Percentiles rank a stretch among this genome's conserved stretches.
Evolutionary conservation across 106 monocot species (phyloP).

Genomic region (Allium sativum): DNA sequence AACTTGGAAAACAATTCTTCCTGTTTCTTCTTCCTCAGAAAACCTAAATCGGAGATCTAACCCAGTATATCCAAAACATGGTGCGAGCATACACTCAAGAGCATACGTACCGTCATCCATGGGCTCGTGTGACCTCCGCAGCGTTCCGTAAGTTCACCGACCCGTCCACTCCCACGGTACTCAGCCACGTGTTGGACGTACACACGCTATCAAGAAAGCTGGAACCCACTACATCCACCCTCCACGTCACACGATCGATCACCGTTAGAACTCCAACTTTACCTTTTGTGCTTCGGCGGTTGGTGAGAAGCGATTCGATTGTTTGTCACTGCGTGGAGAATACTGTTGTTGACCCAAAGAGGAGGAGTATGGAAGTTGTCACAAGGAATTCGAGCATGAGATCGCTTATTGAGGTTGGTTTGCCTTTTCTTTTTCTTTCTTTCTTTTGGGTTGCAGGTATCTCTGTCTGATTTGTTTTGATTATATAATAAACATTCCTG

Average conservation of each 20-base stretch:
- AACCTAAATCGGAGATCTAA: no score
- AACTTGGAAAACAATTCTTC: no score
- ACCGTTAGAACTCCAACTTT: constrained; percentile 76
- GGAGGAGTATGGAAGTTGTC: constrained; percentile 75
- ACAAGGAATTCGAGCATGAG: constrained; percentile 58
- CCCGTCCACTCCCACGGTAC: constrained; percentile 40
- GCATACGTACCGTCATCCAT: constrained; percentile 85
- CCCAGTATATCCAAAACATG: constrained; percentile 20
- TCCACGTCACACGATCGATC: constrained; percentile 65
- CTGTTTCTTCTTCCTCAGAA: no score
- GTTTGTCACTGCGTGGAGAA: constrained; percentile 83
- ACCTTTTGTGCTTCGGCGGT: constrained; percentile 74
- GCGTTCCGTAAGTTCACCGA: constrained; percentile 94
- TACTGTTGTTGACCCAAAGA: constrained; percentile 51
- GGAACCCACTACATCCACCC: constrained; percentile 30
- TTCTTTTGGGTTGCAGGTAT: no score
- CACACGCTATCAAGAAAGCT: constrained; percentile 81
- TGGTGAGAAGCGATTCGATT: constrained; percentile 40
- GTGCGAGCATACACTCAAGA: constrained; percentile 80
- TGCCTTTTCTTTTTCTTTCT: no score
- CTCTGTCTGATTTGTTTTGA: no score
- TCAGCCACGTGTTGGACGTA: constrained; percentile 90
- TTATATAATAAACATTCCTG: no score
- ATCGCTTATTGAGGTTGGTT: constrained; percentile 43
- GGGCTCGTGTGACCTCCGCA: constrained; percentile 91